Conservation (phyloP, 768 basidiomycete species). For the Leccinellum luteum region DNA sequence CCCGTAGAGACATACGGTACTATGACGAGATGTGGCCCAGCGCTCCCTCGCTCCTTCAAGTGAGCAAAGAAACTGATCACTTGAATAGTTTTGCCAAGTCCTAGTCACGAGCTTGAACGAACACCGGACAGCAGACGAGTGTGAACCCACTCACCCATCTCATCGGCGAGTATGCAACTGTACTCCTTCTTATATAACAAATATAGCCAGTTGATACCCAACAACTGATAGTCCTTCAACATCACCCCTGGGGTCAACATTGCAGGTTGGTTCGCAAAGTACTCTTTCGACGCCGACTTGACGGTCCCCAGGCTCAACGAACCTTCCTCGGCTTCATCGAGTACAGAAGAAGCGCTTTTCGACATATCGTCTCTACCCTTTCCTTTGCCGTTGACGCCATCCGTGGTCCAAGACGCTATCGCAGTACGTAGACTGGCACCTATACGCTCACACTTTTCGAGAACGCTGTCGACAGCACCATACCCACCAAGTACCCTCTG, state of each 20-base stretch:
- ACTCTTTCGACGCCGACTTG: slow-evolving; percentile 50
- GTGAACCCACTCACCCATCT: slow-evolving; percentile 76
- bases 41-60: slow-evolving; percentile 72
- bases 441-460: slow-evolving; percentile 85
- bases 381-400: slow-evolving; percentile 30
- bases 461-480: slow-evolving; percentile 81
- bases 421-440: slow-evolving; percentile 69
- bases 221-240: slow-evolving; percentile 94
- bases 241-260: slow-evolving; percentile 61
- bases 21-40: slow-evolving; percentile 89
- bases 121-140: not conserved
- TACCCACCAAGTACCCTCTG: slow-evolving; percentile 82
- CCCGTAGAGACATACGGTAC: slow-evolving; percentile 71
- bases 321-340: slow-evolving; percentile 54
- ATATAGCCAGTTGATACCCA: slow-evolving; percentile 98
- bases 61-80: slow-evolving; percentile 96
- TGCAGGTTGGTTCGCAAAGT: slow-evolving; percentile 72
- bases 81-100: slow-evolving; percentile 97
- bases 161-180: slow-evolving; percentile 96
- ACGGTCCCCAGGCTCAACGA: slow-evolving; percentile 56
- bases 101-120: slow-evolving; percentile 37
- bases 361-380: slow-evolving; percentile 38
- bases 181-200: slow-evolving; percentile 75
- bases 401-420: slow-evolving; percentile 73
- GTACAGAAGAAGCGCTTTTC: slow-evolving; percentile 16